These are phyloP conservation scores for Microthyrium microscopicum DNA, from an alignment of 2,329 filamentous ascomycete genomes.

Conservation along the genomic window DNA sequence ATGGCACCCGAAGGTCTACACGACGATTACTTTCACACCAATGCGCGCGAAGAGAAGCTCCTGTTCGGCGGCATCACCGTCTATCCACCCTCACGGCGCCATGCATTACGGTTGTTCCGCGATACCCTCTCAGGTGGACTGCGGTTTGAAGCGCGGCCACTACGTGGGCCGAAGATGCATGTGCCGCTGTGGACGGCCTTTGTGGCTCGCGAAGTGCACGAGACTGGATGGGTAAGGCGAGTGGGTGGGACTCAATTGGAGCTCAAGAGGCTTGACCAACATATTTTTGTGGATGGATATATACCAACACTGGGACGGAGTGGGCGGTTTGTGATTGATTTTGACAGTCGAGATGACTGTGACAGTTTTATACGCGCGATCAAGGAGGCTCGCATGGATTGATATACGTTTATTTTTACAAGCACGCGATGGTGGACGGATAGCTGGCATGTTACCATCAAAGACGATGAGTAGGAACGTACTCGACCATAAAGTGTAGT, in stretches of 20 bases:
- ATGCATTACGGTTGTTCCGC: slow-evolving; percentile 37
- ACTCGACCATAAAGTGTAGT: too few species aligned
- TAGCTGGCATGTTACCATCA: too few species aligned
- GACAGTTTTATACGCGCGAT: too few species aligned
- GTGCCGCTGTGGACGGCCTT: slow-evolving; percentile 47
- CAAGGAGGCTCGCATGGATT: too few species aligned
- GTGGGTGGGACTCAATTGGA: slow-evolving; percentile 26
- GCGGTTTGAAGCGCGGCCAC: slow-evolving; percentile 39
- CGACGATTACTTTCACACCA: slow-evolving; percentile 31
- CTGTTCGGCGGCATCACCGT: slow-evolving; percentile 36
- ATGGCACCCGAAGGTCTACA: slow-evolving; percentile 24
- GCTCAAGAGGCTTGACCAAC: slow-evolving; percentile 33
- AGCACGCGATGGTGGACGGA: too few species aligned
- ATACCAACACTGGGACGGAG: too few species aligned
- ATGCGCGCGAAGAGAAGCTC: slow-evolving; percentile 22
- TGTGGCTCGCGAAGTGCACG: slow-evolving; percentile 30
- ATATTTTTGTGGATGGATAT: too few species aligned
- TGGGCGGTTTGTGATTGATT: too few species aligned
- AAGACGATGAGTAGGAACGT: too few species aligned
- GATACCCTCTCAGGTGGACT: slow-evolving; percentile 35
- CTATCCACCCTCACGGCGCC: slow-evolving; percentile 31
- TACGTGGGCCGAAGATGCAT: slow-evolving; percentile 33
- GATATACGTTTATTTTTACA: too few species aligned
- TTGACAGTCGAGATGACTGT: too few species aligned
- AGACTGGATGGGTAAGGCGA: slow-evolving; percentile 31